phyloP scores from a whole-genome alignment of 805 yeast genomes.

The Saturnispora sekii region DNA sequence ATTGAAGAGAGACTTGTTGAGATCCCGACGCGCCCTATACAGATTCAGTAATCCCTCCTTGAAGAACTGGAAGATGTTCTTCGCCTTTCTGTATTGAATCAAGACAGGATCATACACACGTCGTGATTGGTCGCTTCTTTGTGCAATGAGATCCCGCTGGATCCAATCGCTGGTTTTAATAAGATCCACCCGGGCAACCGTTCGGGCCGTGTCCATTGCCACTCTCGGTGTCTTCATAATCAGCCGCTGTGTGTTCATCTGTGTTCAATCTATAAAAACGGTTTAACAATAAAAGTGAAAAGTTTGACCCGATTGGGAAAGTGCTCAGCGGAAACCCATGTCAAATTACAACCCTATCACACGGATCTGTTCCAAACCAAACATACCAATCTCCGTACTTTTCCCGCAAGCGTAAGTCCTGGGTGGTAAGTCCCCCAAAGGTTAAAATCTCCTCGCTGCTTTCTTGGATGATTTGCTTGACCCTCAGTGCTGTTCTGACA shows the following conservation, averaged over 20 bases:
- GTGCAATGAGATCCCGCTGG: constrained; percentile 4
- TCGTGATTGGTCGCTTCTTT: constrained; percentile 4
- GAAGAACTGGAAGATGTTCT: constrained; percentile 37
- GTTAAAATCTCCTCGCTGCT: neutral
- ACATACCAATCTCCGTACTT: constrained; percentile 54
- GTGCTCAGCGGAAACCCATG: neutral
- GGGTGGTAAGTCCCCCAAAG: neutral
- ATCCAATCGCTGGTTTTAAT: constrained; percentile 10
- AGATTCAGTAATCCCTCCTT: constrained; percentile 47
- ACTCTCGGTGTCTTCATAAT: no score
- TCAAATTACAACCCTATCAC: constrained; percentile 35
- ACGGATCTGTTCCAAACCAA: constrained; percentile 58
- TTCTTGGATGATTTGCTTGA: constrained; percentile 37
- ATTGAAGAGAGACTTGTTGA: constrained; percentile 21
- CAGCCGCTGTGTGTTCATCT: constrained; percentile 3
- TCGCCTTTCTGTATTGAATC: constrained; percentile 15
- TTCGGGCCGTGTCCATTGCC: constrained; percentile 4
- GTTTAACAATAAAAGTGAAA: neutral
- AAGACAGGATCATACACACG: constrained; percentile 6
- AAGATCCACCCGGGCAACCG: constrained; percentile 18
- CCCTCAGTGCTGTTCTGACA: constrained; percentile 48
- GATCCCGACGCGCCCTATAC: constrained; percentile 34
- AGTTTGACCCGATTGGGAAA: neutral
- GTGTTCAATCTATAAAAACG: neutral
- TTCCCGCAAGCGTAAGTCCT: neutral